Percentiles rank a stretch among this genome's conserved stretches.
Evolutionary conservation across 2,329 filamentous ascomycete species (phyloP).

Genomic region (Beauveria rudraprayagi): DNA sequence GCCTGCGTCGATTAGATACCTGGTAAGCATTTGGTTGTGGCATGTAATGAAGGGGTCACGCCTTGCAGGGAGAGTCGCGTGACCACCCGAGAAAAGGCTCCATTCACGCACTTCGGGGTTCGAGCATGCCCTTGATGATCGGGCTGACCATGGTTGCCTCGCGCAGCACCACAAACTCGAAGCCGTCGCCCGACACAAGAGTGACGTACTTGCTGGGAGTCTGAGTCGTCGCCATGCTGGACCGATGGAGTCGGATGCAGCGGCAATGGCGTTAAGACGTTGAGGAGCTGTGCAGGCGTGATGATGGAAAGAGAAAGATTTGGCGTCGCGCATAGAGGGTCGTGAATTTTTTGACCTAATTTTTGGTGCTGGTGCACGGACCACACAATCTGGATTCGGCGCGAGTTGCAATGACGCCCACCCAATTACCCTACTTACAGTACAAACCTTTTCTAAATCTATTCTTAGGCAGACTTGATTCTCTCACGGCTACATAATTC

Average conservation of each 20-base stretch:
- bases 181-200: slow-evolving; percentile 66
- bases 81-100: slow-evolving; percentile 10
- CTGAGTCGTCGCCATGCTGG: slow-evolving; percentile 13
- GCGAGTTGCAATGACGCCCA: too few relatives aligned
- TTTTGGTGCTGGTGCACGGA: neutral
- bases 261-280: slow-evolving; percentile 8
- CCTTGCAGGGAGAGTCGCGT: slow-evolving; percentile 16
- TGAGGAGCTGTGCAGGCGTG: slow-evolving; percentile 6
- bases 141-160: slow-evolving; percentile 63
- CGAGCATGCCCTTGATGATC: slow-evolving; percentile 67
- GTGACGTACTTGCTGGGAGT: slow-evolving; percentile 61
- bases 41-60: slow-evolving; percentile 5
- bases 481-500: too few relatives aligned
- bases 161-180: slow-evolving; percentile 66
- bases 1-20: slow-evolving; percentile 29
- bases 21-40: slow-evolving; percentile 12
- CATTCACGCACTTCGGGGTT: slow-evolving; percentile 49
- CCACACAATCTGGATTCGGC: neutral
- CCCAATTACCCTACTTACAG: neutral
- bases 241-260: slow-evolving; percentile 2
- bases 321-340: neutral
- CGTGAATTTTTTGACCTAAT: slow-evolving; percentile 1
- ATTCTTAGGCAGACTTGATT: too few relatives aligned
- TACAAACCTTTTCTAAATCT: neutral
- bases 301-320: neutral